A percentile compares a stretch with the other conserved stretches of the same genome.
Evolutionary conservation across 2,329 filamentous ascomycete genomes (phyloP).

Genomic region (Chaetomium sp.): DNA sequence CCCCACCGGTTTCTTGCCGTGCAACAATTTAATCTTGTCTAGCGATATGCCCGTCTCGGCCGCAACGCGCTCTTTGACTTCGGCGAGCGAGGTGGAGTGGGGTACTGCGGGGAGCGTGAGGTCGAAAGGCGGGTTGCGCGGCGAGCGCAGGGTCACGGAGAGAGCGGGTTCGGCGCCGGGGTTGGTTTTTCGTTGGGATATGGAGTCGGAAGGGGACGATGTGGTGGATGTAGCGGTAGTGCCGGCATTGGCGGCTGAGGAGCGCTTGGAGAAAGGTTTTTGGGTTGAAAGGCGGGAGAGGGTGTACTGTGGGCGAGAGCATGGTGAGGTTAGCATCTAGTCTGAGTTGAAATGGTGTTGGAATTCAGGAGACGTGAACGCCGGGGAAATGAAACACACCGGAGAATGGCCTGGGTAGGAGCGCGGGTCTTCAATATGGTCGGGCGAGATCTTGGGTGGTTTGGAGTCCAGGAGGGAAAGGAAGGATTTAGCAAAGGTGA

Average conservation of each 20-base stretch:
- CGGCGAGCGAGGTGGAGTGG: constrained; percentile 63
- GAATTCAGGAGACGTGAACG: not conserved
- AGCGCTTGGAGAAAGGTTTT: constrained; percentile 15
- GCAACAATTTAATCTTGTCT: constrained; percentile 80
- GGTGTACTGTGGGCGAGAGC: constrained; percentile 15
- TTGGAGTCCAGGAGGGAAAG: constrained; percentile 72
- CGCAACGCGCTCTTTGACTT: constrained; percentile 67
- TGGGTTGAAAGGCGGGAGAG: constrained; percentile 17
- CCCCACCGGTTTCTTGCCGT: constrained; percentile 77
- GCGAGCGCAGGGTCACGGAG: constrained; percentile 33
- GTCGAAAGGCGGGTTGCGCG: constrained; percentile 64
- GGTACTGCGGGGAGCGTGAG: constrained; percentile 60
- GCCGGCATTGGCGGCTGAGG: not conserved
- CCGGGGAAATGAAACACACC: constrained; percentile 44
- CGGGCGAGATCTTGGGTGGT: constrained; percentile 73
- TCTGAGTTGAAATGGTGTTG: not conserved
- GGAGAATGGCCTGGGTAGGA: constrained; percentile 69
- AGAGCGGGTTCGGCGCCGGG: not conserved
- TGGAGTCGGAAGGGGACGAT: not conserved
- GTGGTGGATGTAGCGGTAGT: not conserved
- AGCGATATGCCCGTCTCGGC: constrained; percentile 54
- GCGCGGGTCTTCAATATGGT: constrained; percentile 83
- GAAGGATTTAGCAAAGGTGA: constrained; percentile 78
- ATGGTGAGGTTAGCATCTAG: not conserved
- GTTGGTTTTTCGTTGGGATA: not conserved